Conservation (phyloP, 805 yeast genomes). For the Yamadazyma sp. region DNA sequence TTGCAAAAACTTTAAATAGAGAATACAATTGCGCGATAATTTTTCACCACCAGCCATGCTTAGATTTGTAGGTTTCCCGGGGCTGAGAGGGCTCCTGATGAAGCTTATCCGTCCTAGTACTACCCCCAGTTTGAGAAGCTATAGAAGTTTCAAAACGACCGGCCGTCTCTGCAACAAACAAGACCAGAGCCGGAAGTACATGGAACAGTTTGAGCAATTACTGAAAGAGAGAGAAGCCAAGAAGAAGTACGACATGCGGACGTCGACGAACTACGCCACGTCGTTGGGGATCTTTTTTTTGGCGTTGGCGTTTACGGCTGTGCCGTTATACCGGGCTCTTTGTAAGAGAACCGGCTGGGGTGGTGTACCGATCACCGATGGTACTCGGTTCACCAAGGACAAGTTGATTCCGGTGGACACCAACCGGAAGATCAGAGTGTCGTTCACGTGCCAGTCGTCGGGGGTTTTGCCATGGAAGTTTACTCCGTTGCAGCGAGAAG, state of each 20-base stretch:
- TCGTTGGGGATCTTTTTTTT: constrained; percentile 70
- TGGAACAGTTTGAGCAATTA: constrained; percentile 18
- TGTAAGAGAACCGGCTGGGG: constrained; percentile 97
- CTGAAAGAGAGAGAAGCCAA: constrained; percentile 26
- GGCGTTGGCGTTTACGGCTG: constrained; percentile 84
- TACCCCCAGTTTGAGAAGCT: no score
- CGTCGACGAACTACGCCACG: constrained; percentile 64
- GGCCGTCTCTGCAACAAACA: no score
- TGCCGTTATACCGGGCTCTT: constrained; percentile 85
- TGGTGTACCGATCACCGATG: constrained; percentile 91
- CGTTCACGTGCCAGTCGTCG: constrained; percentile 90
- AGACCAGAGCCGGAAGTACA: constrained; percentile 11
- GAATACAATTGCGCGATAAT: no score
- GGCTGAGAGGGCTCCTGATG: no score
- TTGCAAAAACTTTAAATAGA: constrained; percentile 19
- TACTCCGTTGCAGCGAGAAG: constrained; percentile 91
- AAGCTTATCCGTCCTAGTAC: no score
- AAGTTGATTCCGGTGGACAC: constrained; percentile 85
- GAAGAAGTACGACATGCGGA: constrained; percentile 40
- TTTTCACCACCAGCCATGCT: no score
- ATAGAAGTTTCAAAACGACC: no score
- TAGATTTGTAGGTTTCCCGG: no score
- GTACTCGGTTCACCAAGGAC: constrained; percentile 77
- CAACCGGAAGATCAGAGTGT: constrained; percentile 74
- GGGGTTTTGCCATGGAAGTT: constrained; percentile 93